Base-by-base conservation (phyloP, 2,329 filamentous ascomycete genomes). In the Polytolypa hystricis region DNA sequence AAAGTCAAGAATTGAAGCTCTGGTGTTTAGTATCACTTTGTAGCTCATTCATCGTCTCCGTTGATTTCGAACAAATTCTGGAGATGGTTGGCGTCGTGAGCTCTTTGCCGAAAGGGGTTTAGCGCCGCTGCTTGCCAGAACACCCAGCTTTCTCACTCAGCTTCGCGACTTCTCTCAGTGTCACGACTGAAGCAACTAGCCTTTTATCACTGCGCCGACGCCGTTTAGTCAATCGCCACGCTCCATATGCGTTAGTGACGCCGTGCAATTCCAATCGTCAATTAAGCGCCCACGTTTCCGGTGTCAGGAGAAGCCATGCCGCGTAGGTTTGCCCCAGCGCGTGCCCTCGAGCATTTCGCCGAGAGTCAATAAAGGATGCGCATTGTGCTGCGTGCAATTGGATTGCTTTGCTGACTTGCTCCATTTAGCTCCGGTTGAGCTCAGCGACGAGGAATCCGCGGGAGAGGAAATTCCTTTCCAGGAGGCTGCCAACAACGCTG, bases 381-480 rank as follows among this genome's bases (percentile, higher is more conserved):
- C n/a, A n/a, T n/a, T 25, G 21, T n/a, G 21, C 21, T n/a, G 21
- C n/a, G 16, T 12, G 3, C 15, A 16, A 10, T 33, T 16, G 10
- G 11, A 20, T n/a, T 38, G 18, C 18, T 10, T 19, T 25, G 18
- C 31, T 42, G 21, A 35, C 18, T 29, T 33, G n/a, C 25, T 35
- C 25, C 19, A 10, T 36, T 7, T 23, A 42, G 40, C 40, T 15
- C 30, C 32, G 12, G 14, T 42, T 15, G 31, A 41, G 8, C 35
- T 31, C 18, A 46, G 44, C 30, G 37, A 53, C 15, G 60, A 61
- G 17, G 52, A 62, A 39, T 56, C 54, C 12, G 47, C 45, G 6
- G 54, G 54, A 11, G 55, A 53, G n/a, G 54, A 55, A 8, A 61
- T 62, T 17, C 59, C 60, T 12, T 62, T 47, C 35, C 54, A 56